Evolutionary conservation across 371 early-diverging fungal species (phyloP).

Genomic region (Zychaea mexicana): DNA sequence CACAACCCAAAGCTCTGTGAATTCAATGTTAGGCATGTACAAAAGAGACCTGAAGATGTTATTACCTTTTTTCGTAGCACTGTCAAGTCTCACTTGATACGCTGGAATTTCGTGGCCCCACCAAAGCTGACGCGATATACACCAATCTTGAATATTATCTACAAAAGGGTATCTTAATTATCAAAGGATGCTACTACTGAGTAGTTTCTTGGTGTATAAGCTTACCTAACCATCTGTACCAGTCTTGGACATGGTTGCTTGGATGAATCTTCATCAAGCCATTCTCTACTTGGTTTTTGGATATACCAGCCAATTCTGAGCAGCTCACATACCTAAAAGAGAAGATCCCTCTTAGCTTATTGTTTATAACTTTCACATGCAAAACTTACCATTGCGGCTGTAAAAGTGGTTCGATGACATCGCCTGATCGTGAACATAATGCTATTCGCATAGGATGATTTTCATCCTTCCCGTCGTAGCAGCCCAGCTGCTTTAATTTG

Average conservation of each 20-base stretch:
- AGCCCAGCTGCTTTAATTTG: conserved; percentile 58
- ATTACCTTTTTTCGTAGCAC: conserved; percentile 6
- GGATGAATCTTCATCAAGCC: conserved; percentile 84
- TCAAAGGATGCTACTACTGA: too few relatives aligned
- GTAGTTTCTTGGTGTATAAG: too few relatives aligned
- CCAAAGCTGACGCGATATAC: conserved; percentile 98
- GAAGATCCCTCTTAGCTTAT: too few relatives aligned
- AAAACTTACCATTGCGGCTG: conserved; percentile 96
- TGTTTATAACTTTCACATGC: too few relatives aligned
- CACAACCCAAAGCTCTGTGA: conserved; percentile 70
- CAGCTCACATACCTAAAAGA: conserved; percentile 90
- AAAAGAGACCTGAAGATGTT: not conserved
- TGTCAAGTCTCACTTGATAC: conserved; percentile 73
- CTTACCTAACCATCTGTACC: conserved; percentile 94
- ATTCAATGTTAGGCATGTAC: too few relatives aligned
- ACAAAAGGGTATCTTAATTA: too few relatives aligned
- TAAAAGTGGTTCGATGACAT: conserved; percentile 96
- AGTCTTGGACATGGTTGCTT: conserved; percentile 79
- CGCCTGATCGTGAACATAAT: conserved; percentile 88
- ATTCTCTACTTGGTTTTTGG: conserved; percentile 71
- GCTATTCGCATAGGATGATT: conserved; percentile 91
- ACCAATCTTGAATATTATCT: conserved; percentile 98
- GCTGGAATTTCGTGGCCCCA: conserved; percentile 99
- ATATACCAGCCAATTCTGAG: conserved; percentile 77
- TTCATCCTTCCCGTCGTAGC: conserved; percentile 75